phyloP scores from a whole-genome alignment of 202 grass and related monocot species.

The Brachypodium distachyon region DNA sequence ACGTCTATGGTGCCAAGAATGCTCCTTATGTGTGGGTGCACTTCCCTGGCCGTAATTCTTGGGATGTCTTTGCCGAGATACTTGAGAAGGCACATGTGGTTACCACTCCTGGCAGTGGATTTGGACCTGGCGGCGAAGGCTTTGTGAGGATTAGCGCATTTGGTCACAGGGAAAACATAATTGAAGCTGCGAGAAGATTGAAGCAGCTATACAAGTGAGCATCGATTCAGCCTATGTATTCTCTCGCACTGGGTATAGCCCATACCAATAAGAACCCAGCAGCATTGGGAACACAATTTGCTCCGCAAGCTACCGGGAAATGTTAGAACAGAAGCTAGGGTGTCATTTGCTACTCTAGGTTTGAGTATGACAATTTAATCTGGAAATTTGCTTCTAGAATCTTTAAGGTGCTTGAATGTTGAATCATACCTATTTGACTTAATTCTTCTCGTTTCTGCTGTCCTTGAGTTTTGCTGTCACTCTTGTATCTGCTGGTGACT shows the following conservation, averaged over 20 bases:
- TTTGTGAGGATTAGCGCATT: slow-evolving; percentile 91
- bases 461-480: background rate
- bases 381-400: no score
- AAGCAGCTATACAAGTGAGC: slow-evolving; percentile 38
- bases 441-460: background rate
- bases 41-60: slow-evolving; percentile 78
- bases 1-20: slow-evolving; percentile 82
- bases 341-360: background rate
- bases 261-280: slow-evolving; percentile 16
- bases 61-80: slow-evolving; percentile 83
- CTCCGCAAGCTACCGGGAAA: background rate
- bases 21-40: slow-evolving; percentile 97
- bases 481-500: background rate
- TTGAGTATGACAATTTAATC: background rate
- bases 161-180: slow-evolving; percentile 48
- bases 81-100: slow-evolving; percentile 81
- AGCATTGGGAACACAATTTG: background rate
- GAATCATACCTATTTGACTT: background rate
- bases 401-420: no score
- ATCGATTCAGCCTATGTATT: background rate
- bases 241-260: background rate
- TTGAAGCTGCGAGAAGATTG: slow-evolving; percentile 41
- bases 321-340: background rate
- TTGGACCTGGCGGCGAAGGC: slow-evolving; percentile 75
- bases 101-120: slow-evolving; percentile 86